phyloP scores from a whole-genome alignment of 257 asterid genomes.

The Cynanchum wilfordii region DNA sequence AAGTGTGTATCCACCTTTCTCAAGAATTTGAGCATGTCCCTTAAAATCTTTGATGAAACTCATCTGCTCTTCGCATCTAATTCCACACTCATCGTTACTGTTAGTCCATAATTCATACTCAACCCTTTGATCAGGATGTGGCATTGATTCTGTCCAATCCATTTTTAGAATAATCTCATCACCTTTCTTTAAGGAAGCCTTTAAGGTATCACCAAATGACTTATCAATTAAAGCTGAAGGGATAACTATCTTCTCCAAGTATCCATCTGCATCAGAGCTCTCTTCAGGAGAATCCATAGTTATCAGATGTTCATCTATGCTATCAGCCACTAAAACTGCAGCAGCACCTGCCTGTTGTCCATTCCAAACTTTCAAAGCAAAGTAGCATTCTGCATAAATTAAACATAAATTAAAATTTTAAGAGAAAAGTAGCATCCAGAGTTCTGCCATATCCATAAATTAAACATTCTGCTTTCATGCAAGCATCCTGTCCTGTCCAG shows the following conservation, averaged over 20 bases:
- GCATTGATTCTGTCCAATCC: conserved; percentile 91
- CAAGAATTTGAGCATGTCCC: conserved; percentile 86
- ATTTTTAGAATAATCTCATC: conserved; percentile 53
- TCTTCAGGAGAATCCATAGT: conserved; percentile 95
- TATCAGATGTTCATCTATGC: conserved; percentile 63
- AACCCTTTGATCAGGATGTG: conserved; percentile 78
- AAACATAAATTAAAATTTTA: not conserved
- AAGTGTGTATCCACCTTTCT: conserved; percentile 68
- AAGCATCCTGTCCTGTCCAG: too few species aligned
- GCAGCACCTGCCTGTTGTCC: conserved; percentile 90
- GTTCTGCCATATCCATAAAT: too few species aligned
- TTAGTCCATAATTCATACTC: conserved; percentile 89
- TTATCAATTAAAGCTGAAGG: conserved; percentile 72
- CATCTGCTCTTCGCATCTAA: conserved; percentile 87
- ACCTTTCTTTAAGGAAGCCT: conserved; percentile 44
- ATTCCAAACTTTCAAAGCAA: conserved; percentile 81
- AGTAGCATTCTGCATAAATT: conserved; percentile 58
- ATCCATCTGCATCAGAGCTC: conserved; percentile 57
- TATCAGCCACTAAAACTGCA: conserved; percentile 85
- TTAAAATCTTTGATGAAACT: conserved; percentile 59
- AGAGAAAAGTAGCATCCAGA: not conserved
- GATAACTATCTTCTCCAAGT: conserved; percentile 63
- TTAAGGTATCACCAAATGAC: conserved; percentile 50
- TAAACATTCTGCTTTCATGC: too few species aligned
- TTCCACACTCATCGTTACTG: conserved; percentile 86